phyloP scores from a whole-genome alignment of 805 yeast species.

The Myxozyma kluyveri region DNA sequence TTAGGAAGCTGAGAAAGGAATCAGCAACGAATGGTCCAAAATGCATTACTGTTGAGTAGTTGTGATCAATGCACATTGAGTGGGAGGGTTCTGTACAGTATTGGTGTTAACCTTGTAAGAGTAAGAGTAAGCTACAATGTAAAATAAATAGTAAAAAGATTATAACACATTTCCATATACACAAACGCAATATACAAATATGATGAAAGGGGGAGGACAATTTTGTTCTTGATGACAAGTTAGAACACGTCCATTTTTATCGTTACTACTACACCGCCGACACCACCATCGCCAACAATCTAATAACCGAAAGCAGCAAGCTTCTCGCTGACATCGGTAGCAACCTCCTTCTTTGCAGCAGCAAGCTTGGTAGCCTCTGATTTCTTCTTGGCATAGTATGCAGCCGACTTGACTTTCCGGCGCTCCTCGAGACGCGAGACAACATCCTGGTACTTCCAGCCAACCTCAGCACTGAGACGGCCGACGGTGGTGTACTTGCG shows the following conservation, averaged over 20 bases:
- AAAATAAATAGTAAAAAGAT: no score
- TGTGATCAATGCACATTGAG: no score
- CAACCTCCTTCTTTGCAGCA: constrained; percentile 82
- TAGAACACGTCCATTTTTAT: background rate
- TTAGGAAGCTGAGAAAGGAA: no score
- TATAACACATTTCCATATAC: no score
- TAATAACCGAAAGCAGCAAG: constrained; percentile 98
- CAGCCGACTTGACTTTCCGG: constrained; percentile 98
- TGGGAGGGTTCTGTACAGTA: no score
- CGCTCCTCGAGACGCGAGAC: constrained; percentile 98
- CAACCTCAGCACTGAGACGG: constrained; percentile 92
- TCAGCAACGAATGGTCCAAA: no score
- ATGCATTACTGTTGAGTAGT: no score
- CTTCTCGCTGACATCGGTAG: constrained; percentile 87
- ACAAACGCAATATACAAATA: no score
- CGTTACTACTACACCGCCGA: constrained; percentile 8
- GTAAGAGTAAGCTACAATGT: no score
- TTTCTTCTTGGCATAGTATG: constrained; percentile 97
- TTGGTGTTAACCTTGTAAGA: no score
- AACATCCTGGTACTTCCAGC: constrained; percentile 99
- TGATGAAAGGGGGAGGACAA: no score
- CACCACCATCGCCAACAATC: constrained; percentile 36
- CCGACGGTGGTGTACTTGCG: constrained; percentile 99
- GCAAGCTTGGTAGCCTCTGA: constrained; percentile 90
- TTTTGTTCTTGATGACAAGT: constrained; percentile 1